Conservation (phyloP, 2,329 filamentous ascomycete genomes). For the Colletotrichum viniferum region DNA sequence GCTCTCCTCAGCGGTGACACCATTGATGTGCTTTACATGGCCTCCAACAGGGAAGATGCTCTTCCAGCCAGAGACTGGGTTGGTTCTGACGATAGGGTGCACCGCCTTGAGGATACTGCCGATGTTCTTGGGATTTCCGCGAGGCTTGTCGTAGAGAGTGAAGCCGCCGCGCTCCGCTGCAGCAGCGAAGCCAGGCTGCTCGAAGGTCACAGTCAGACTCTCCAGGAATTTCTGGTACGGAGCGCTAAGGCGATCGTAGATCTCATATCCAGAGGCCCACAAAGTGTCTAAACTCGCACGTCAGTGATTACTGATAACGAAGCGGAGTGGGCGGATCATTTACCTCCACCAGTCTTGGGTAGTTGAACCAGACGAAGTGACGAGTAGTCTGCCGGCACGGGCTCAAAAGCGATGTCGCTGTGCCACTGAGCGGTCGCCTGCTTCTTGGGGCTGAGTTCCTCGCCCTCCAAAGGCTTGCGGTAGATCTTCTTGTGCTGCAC, state of each 20-base stretch:
- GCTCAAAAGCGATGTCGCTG: slow-evolving; percentile 66
- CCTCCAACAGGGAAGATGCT: slow-evolving; percentile 46
- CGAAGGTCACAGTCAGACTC: slow-evolving; percentile 51
- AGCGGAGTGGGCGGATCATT: not conserved
- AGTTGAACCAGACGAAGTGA: slow-evolving; percentile 62
- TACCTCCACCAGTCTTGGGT: slow-evolving; percentile 55
- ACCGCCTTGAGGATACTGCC: slow-evolving; percentile 50
- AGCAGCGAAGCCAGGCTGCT: slow-evolving; percentile 39
- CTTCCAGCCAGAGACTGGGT: slow-evolving; percentile 68
- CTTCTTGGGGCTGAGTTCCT: slow-evolving; percentile 35
- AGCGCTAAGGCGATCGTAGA: slow-evolving; percentile 59
- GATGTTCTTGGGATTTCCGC: slow-evolving; percentile 46
- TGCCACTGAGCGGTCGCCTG: slow-evolving; percentile 38
- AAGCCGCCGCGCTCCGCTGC: slow-evolving; percentile 35
- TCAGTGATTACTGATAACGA: not conserved
- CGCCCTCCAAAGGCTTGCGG: slow-evolving; percentile 18
- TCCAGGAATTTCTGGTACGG: slow-evolving; percentile 58
- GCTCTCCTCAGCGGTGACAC: slow-evolving; percentile 46
- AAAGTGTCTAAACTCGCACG: slow-evolving; percentile 50
- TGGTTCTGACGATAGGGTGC: slow-evolving; percentile 64
- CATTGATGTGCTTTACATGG: slow-evolving; percentile 47
- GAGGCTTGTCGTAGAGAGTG: slow-evolving; percentile 34
- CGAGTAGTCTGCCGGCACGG: slow-evolving; percentile 63
- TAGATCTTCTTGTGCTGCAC: slow-evolving; percentile 48
- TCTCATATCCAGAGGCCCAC: slow-evolving; percentile 67